These are phyloP conservation scores for Lecanosticta acicola DNA, from an alignment of 2,329 filamentous ascomycete species.

Conservation along the genomic window DNA sequence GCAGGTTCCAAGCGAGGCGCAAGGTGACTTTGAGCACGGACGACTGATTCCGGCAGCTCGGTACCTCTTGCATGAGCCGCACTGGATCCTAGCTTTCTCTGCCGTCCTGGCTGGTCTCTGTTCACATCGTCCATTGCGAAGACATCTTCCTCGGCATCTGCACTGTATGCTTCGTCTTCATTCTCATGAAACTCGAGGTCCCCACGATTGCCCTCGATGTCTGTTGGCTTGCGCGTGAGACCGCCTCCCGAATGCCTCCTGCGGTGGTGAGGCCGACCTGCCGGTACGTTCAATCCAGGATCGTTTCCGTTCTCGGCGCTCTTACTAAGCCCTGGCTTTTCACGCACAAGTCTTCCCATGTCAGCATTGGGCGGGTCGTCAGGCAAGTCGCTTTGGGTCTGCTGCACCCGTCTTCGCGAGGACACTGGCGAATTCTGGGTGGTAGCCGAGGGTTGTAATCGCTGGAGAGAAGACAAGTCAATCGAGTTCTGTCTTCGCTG, in stretches of 20 bases:
- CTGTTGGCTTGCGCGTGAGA: slow-evolving; percentile 63
- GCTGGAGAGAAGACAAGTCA: slow-evolving; percentile 14
- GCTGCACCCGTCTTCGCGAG: slow-evolving; percentile 33
- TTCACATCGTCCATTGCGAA: slow-evolving; percentile 60
- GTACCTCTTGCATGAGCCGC: not conserved
- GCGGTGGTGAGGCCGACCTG: slow-evolving; percentile 32
- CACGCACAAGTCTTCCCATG: slow-evolving; percentile 19
- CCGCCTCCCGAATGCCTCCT: slow-evolving; percentile 85
- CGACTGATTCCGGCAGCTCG: slow-evolving; percentile 3
- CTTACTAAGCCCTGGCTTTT: slow-evolving; percentile 22
- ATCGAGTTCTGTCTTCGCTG: slow-evolving; percentile 26
- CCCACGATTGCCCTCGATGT: slow-evolving; percentile 62
- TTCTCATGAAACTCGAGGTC: slow-evolving; percentile 87
- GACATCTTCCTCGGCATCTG: slow-evolving; percentile 67
- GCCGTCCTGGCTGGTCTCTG: slow-evolving; percentile 11
- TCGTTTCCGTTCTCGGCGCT: slow-evolving; percentile 27
- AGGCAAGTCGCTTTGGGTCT: slow-evolving; percentile 33
- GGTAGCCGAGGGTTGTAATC: not conserved
- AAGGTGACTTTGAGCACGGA: not conserved
- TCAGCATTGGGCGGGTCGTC: slow-evolving; percentile 23
- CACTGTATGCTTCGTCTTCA: slow-evolving; percentile 65
- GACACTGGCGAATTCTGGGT: not conserved
- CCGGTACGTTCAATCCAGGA: slow-evolving; percentile 3
- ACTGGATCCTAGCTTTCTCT: not conserved
- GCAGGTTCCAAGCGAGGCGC: slow-evolving; percentile 25